phyloP scores from a whole-genome alignment of 2,329 filamentous ascomycete species.

The Aspergillus fumigatiaffinis region DNA sequence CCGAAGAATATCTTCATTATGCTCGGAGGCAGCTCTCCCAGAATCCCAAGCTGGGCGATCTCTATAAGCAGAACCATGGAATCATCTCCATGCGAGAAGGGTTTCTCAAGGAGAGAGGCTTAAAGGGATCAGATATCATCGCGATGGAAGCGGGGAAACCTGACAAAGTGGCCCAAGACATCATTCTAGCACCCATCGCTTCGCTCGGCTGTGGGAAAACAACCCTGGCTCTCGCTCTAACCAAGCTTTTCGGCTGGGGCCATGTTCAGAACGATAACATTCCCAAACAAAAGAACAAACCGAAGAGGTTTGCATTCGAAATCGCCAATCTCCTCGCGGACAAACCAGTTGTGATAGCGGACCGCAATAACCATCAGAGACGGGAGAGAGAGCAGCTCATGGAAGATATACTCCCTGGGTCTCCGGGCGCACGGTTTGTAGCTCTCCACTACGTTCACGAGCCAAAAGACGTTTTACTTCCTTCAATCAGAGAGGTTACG shows the following conservation, averaged over 20 bases:
- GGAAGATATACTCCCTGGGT: constrained; percentile 63
- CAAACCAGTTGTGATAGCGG: constrained; percentile 74
- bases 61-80: constrained; percentile 84
- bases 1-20: constrained; percentile 83
- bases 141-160: constrained; percentile 57
- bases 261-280: constrained; percentile 98
- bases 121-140: constrained; percentile 87
- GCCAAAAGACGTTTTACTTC: constrained; percentile 55
- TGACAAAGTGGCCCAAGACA: constrained; percentile 56
- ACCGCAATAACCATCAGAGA: constrained; percentile 88
- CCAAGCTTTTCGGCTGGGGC: constrained; percentile 82
- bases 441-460: constrained; percentile 87
- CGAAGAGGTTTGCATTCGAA: constrained; percentile 70
- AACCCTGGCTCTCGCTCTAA: constrained; percentile 77
- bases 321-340: constrained; percentile 62
- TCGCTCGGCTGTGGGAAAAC: constrained; percentile 98
- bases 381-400: constrained; percentile 87
- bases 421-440: constrained; percentile 67
- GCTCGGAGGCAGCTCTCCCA: constrained; percentile 68
- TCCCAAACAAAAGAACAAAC: constrained; percentile 67
- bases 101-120: constrained; percentile 76
- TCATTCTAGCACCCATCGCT: constrained; percentile 85
- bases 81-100: constrained; percentile 89
- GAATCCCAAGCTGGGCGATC: constrained; percentile 63
- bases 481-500: constrained; percentile 70